Evolutionary conservation across 495 filamentous ascomycete genomes (phyloP), one percentile per base, ranked within the genome.

Genomic region (Pyrenula massariospora): DNA sequence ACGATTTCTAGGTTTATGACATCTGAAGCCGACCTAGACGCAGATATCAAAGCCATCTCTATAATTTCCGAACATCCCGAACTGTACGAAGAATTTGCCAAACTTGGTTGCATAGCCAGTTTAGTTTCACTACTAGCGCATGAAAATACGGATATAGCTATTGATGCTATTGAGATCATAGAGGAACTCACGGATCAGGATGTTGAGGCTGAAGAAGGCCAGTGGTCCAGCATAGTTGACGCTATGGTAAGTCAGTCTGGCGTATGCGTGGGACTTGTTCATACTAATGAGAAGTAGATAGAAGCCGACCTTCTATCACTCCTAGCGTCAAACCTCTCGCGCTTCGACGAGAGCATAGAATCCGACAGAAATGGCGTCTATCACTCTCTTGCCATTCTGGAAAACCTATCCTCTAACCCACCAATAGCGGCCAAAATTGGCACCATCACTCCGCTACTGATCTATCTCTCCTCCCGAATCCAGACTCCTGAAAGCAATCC

Each of bases 131-230:
- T 99, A 53, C 71, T 99, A 23, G 84, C 92, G 5, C 93, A 97
- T 65, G 93, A 99, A 63, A 99, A 99, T 69, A 89, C 91, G 1
- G 93, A 99, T 68, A 95, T 99, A 59, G 91, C 93, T 5, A 95
- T 96, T 59, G 89, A 85, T 62, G 87, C 84, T 0, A 83, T 96
- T 3, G 89, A 97, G 66, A 91, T 96, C 48, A 84, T 99, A 54
- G 82, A 81, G 57, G 93, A 99, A 75, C 70, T 99, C 60, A 95
- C 89, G 19, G 93, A 96, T 65, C 92, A 97, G 64, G 93, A 96
- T 67, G 89, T 96, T 1, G 78, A 86, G 48, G 90, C 90, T 3
- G 82, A 87, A 56, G 84, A 88, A 58, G 81, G 80, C 53, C 85
- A 99, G 67, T 97, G 91, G 89, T 81, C 84, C 62, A 74, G 64